A percentile compares a stretch with the other conserved stretches of the same genome.
These are phyloP conservation scores for Pelargonium exstipulatum DNA, from an alignment of 441 rosid species.

Conservation along the genomic window DNA sequence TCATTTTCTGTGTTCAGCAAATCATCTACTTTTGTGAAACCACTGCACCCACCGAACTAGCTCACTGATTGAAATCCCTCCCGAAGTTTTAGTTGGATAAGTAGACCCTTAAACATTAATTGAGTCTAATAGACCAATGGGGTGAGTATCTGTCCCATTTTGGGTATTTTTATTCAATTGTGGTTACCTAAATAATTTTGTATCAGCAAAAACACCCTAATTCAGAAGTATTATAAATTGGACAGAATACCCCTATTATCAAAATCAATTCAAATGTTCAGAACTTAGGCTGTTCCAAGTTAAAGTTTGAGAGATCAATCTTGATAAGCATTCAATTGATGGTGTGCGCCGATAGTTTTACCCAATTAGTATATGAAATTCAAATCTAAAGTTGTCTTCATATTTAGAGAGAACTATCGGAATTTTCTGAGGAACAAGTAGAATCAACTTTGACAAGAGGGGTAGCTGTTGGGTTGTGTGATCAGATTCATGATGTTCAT, in stretches of 20 bases:
- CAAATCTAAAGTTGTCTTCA: constrained; percentile 7
- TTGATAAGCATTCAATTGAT: too few species aligned
- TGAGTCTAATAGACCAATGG: neutral
- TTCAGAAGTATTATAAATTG: too few species aligned
- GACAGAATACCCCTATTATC: neutral
- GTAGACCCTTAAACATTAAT: neutral
- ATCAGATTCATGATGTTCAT: constrained; percentile 18
- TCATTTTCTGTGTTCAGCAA: neutral
- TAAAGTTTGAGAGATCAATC: too few species aligned
- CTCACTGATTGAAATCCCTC: neutral
- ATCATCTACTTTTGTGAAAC: neutral
- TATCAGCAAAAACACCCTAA: too few species aligned
- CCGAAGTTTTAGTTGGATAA: neutral
- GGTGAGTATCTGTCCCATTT: neutral
- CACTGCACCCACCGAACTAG: constrained; percentile 2
- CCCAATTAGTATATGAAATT: neutral
- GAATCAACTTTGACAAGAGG: constrained; percentile 22
- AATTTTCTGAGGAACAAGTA: constrained; percentile 26
- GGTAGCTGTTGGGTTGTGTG: constrained; percentile 2
- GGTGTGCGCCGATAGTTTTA: too few species aligned
- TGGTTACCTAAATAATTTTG: too few species aligned
- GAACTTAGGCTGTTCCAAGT: neutral
- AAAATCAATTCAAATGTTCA: neutral
- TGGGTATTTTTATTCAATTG: neutral
- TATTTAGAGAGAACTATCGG: constrained; percentile 28